A percentile compares a stretch with the other conserved stretches of the same genome.
Conservation (phyloP, 371 early-diverging fungal species). For the Mortierella sp. region DNA sequence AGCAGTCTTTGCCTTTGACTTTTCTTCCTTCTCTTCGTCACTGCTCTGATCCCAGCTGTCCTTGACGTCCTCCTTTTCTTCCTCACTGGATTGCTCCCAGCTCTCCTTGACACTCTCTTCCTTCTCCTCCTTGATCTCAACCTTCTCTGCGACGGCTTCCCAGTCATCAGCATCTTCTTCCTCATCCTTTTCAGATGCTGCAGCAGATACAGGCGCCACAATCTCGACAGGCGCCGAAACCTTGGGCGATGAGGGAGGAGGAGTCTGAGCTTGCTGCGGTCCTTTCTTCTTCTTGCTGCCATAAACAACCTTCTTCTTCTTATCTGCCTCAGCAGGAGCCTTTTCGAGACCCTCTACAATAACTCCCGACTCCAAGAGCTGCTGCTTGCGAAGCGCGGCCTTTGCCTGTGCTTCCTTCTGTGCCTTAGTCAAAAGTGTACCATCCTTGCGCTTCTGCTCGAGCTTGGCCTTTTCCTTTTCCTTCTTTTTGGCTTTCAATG, state of each 20-base stretch:
- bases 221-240: conserved; percentile 31
- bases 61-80: conserved; percentile 60
- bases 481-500: conserved; percentile 73
- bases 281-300: conserved; percentile 73
- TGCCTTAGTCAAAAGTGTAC: conserved; percentile 93
- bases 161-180: conserved; percentile 62
- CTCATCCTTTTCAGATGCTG: conserved; percentile 60
- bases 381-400: conserved; percentile 81
- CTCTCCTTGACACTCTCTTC: conserved; percentile 61
- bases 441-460: conserved; percentile 93
- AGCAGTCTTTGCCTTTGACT: conserved; percentile 32
- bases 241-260: conserved; percentile 54
- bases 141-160: conserved; percentile 58
- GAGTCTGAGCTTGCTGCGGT: conserved; percentile 55
- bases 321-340: conserved; percentile 56
- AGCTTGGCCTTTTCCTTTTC: conserved; percentile 83
- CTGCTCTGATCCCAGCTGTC: conserved; percentile 79
- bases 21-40: conserved; percentile 59
- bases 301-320: conserved; percentile 65
- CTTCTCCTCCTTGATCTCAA: conserved; percentile 45
- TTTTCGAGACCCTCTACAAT: conserved; percentile 82
- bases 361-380: conserved; percentile 83
- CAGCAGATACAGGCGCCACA: conserved; percentile 36
- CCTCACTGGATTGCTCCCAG: conserved; percentile 57
- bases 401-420: conserved; percentile 89